Evolutionary conservation across 192 early-diverging fungal genomes (phyloP), one percentile per base, ranked within the genome.

Genomic region (Hyaloraphidium curvatum): DNA sequence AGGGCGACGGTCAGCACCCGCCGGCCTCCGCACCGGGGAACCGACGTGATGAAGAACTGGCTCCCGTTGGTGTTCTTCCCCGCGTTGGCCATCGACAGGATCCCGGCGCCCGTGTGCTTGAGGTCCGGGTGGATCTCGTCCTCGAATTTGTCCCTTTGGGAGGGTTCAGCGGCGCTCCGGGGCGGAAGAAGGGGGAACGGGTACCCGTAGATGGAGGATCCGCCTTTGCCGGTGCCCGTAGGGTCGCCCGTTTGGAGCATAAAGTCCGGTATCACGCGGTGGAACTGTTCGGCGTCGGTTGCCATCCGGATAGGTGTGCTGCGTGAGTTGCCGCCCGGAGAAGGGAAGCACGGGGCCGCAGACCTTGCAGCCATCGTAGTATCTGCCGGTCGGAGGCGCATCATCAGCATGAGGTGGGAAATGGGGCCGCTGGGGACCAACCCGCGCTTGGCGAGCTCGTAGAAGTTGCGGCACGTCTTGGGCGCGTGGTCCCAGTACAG

Each of bases 231-330:
- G 11, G 87, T 97, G 22, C 82, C 89, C 1, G 92, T 95, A 21
- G 92, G 94, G 65, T 98, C 91, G 41, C 89, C 63, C 31, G 39
- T 91, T 74, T 98, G 94, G 29, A 98, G 78, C 87, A 98, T 91
- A 64, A 96, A 98, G 63, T 96, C 84, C 76, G 75, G 53, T 59
- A 86, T 84, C 55, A 87, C 64, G 31, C 83, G 63, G 56, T 88
- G 86, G 58, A 89, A 90, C 75, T 84, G 55, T 14, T 43, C 0
- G 40, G 39, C 22, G 5, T 14, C n/a, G 28, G 54, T 53, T 31
- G 33, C 3, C 11, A 54, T 27, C 2, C 11, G 19, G 16, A 50
- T 53, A 39, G 25, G 14, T 19, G 26, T 29, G n/a, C 51, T 28
- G 23, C 14, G 11, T 11, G 48, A 17, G 16, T 21, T 16, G 2